These are phyloP conservation scores for Rhodotorula babjevae DNA, from an alignment of 768 basidiomycete species.

Conservation along the genomic window DNA sequence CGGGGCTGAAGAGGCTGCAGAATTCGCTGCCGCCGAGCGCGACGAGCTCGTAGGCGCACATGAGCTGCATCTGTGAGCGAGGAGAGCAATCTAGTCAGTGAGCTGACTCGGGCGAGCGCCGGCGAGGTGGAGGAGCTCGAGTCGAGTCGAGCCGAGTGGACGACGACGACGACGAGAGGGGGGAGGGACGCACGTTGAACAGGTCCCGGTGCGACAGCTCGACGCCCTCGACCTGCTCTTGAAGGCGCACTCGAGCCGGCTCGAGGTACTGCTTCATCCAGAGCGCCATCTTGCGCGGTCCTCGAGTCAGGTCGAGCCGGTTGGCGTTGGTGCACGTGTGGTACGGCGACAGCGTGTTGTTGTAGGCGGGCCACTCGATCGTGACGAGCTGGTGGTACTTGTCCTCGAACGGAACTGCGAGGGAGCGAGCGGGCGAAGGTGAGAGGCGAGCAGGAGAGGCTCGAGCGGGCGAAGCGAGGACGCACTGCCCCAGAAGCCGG, in stretches of 20 bases:
- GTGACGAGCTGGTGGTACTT: constrained; percentile 74
- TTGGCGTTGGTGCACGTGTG: constrained; percentile 60
- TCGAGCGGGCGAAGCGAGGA: neutral
- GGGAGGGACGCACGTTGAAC: constrained; percentile 49
- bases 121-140: no score
- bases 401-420: constrained; percentile 62
- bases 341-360: constrained; percentile 55
- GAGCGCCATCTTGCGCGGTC: constrained; percentile 38
- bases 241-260: constrained; percentile 61
- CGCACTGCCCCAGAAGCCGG: constrained; percentile 50
- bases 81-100: neutral
- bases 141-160: no score
- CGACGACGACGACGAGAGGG: no score
- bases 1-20: constrained; percentile 48
- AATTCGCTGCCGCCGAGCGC: constrained; percentile 49
- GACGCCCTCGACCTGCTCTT: constrained; percentile 57
- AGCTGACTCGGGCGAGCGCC: no score
- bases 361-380: constrained; percentile 60
- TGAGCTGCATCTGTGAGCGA: constrained; percentile 47
- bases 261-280: constrained; percentile 73
- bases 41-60: constrained; percentile 85
- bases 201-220: constrained; percentile 63
- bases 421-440: neutral
- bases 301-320: neutral
- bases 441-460: neutral